Conservation (phyloP, 176 grass and related monocot species). For the Otatea glauca region DNA sequence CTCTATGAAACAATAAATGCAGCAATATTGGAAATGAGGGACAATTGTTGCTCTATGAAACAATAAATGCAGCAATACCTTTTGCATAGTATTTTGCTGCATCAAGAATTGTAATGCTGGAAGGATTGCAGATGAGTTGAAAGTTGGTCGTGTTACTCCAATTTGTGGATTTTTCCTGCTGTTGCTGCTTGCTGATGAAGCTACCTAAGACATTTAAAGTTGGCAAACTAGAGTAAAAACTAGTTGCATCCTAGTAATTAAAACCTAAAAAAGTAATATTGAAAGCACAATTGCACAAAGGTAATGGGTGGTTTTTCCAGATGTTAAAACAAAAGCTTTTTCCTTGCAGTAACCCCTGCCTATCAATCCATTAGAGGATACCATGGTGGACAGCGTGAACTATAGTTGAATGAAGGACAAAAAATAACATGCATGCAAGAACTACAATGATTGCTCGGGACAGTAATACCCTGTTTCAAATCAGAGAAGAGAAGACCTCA, state of each 20-base stretch:
- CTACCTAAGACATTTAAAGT: constrained; percentile 51
- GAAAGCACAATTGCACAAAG: not conserved
- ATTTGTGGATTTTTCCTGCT: constrained; percentile 46
- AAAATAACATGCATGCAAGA: constrained; percentile 4
- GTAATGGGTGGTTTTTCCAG: not conserved
- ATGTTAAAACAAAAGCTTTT: not conserved
- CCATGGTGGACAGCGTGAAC: not conserved
- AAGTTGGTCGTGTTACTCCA: constrained; percentile 43
- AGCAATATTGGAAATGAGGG: too few relatives aligned
- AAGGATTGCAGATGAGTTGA: constrained; percentile 54
- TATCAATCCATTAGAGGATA: not conserved
- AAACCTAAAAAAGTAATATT: constrained; percentile 18
- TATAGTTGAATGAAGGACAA: constrained; percentile 9
- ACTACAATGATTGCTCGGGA: not conserved
- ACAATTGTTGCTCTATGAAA: not conserved
- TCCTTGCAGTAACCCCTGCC: constrained; percentile 9
- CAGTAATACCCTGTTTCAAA: not conserved
- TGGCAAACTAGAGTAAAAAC: constrained; percentile 37
- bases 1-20: not conserved
- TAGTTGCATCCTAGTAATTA: not conserved
- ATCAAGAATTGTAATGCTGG: constrained; percentile 78
- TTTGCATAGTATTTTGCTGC: constrained; percentile 94
- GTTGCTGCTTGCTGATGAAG: constrained; percentile 48
- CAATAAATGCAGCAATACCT: constrained; percentile 51
- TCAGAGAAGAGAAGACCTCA: not conserved